These are phyloP conservation scores for Blastobotrys americana DNA, from an alignment of 805 yeast genomes.

Conservation along the genomic window DNA sequence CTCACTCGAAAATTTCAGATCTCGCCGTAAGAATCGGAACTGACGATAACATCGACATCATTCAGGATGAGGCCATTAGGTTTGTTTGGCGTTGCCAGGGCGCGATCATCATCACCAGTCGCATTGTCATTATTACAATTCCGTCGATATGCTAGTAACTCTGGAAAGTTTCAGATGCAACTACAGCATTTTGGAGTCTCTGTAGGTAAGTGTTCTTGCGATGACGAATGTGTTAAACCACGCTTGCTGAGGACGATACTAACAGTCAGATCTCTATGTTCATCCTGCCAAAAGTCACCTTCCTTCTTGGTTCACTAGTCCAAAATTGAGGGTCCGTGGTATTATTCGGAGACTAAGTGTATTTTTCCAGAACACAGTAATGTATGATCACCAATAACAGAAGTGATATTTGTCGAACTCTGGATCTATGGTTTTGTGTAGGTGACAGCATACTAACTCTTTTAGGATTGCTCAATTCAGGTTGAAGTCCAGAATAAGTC, in stretches of 20 bases:
- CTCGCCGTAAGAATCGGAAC: too few species aligned
- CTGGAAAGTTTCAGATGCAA: constrained; percentile 7
- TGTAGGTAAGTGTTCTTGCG: constrained; percentile 8
- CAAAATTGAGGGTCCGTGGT: constrained; percentile 38
- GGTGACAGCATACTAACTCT: too few species aligned
- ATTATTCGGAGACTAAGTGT: constrained; percentile 53
- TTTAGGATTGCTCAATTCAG: constrained; percentile 55
- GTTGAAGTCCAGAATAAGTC: constrained; percentile 59
- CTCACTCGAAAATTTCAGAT: background rate
- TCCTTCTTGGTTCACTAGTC: constrained; percentile 39
- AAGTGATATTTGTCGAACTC: too few species aligned
- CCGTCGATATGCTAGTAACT: background rate
- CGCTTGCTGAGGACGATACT: too few species aligned
- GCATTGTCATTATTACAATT: background rate
- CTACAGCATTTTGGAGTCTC: constrained; percentile 17
- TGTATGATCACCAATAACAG: too few species aligned
- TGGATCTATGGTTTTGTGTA: too few species aligned
- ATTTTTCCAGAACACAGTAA: constrained; percentile 59
- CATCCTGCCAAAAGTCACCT: constrained; percentile 44
- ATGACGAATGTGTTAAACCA: background rate
- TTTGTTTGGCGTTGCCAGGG: too few species aligned
- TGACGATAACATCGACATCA: too few species aligned
- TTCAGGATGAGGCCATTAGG: too few species aligned
- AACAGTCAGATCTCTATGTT: constrained; percentile 37
- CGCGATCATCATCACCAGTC: background rate